These are phyloP conservation scores for Malassezia pachydermatis DNA, from an alignment of 1,284 basidiomycete genomes.

Conservation along the genomic window DNA sequence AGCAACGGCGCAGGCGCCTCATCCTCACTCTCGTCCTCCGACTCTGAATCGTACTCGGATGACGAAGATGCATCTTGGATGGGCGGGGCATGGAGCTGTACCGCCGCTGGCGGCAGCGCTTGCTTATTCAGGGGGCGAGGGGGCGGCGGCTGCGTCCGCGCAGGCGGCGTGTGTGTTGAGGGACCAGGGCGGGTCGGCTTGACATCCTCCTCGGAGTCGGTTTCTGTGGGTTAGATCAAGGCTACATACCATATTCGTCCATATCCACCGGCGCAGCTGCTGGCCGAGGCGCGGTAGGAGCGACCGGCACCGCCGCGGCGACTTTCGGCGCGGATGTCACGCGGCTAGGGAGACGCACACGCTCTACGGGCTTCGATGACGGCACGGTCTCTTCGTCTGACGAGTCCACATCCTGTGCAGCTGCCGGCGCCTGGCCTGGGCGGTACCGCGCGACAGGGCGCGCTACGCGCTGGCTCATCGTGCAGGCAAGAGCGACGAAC, in stretches of 20 bases:
- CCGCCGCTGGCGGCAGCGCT: conserved; percentile 3
- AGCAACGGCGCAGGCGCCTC: conserved; percentile 55
- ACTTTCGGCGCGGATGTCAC: conserved; percentile 16
- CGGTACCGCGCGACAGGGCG: conserved; percentile 41
- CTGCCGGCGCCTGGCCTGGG: conserved; percentile 38
- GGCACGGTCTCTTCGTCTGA: conserved; percentile 16
- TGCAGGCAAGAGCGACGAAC: background rate
- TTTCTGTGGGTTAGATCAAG: conserved; percentile 1
- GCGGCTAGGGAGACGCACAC: conserved; percentile 12
- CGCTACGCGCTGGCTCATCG: conserved; percentile 17
- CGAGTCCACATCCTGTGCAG: background rate
- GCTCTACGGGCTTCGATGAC: background rate
- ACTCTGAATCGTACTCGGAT: conserved; percentile 54
- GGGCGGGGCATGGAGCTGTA: background rate
- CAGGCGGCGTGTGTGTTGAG: conserved; percentile 13
- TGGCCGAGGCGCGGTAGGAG: background rate
- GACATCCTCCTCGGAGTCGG: conserved; percentile 18
- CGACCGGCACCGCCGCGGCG: conserved; percentile 11
- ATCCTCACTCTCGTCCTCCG: conserved; percentile 37
- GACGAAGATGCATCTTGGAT: background rate
- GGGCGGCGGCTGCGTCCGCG: background rate
- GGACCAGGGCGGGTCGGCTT: too few relatives aligned
- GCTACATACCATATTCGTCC: conserved; percentile 8
- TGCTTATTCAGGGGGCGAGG: conserved; percentile 2
- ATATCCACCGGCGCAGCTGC: background rate